Evolutionary conservation across 75 land plant species (phyloP).

Genomic region (Larix kaempferi): DNA sequence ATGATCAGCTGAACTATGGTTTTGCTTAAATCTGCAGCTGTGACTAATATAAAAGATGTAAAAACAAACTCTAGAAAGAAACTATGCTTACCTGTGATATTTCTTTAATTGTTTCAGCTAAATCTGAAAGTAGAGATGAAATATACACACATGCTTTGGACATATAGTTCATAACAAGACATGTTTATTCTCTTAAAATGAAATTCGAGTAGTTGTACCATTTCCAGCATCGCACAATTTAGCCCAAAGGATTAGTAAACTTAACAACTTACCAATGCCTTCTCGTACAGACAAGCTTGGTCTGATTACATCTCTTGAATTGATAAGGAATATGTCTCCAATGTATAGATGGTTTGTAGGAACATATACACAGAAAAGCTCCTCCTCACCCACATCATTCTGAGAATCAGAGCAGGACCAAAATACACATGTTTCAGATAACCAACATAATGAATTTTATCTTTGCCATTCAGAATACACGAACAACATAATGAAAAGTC

Average conservation of each 20-base stretch:
- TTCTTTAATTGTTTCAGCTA: neutral
- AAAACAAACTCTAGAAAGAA: no score
- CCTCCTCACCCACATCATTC: constrained; percentile 40
- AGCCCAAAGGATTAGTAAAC: neutral
- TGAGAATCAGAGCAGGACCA: constrained; percentile 9
- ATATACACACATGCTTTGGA: neutral
- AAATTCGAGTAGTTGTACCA: neutral
- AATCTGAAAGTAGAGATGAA: neutral
- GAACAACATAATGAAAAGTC: neutral
- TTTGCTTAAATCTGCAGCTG: neutral
- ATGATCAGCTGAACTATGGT: neutral
- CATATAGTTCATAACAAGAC: neutral
- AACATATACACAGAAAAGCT: constrained; percentile 44
- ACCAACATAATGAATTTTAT: neutral
- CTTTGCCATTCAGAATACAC: neutral
- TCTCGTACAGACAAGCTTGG: constrained; percentile 51
- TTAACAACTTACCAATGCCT: constrained; percentile 37
- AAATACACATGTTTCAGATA: neutral
- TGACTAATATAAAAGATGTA: no score
- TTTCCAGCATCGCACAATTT: neutral
- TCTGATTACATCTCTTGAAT: constrained; percentile 37
- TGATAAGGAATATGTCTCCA: constrained; percentile 43
- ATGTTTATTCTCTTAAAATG: neutral
- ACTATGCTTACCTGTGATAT: neutral
- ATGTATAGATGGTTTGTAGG: constrained; percentile 57